Percentiles rank a stretch among this genome's conserved stretches.
These are phyloP conservation scores for Phytopythium montanum DNA, from an alignment of 352 stramenopile species.

Conservation along the genomic window DNA sequence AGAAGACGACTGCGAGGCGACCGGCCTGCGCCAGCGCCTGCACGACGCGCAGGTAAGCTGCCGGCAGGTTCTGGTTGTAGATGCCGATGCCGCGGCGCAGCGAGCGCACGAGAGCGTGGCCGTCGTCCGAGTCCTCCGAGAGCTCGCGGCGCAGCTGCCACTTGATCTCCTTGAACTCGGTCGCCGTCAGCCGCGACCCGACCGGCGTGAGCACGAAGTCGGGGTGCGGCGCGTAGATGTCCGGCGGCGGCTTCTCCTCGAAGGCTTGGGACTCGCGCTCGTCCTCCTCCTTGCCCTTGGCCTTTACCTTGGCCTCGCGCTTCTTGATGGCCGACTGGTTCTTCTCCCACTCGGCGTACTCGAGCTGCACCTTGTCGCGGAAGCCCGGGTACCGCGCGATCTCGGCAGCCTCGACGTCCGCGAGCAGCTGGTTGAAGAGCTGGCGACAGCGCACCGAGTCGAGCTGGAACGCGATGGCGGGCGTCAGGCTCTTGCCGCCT, in stretches of 20 bases:
- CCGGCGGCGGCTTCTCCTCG: conserved; percentile 77
- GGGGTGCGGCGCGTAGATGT: conserved; percentile 97
- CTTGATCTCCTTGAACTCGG: conserved; percentile 89
- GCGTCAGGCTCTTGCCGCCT: conserved; percentile 51
- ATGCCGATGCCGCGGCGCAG: conserved; percentile 97
- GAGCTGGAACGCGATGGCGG: conserved; percentile 87
- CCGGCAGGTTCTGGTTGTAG: conserved; percentile 98
- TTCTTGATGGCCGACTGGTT: conserved; percentile 90
- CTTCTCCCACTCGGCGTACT: conserved; percentile 86
- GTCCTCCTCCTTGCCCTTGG: conserved; percentile 89
- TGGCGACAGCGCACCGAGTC: conserved; percentile 86
- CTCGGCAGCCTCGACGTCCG: conserved; percentile 72
- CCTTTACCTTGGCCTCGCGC: conserved; percentile 91
- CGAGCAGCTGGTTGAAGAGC: conserved; percentile 78
- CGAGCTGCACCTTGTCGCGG: conserved; percentile 93
- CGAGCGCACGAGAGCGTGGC: conserved; percentile 78
- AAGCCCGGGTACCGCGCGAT: conserved; percentile 80
- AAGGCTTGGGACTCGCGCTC: conserved; percentile 80
- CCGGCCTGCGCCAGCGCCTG: conserved; percentile 96
- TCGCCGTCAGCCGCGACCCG: conserved; percentile 92
- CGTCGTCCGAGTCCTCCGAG: conserved; percentile 79
- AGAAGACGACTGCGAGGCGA: conserved; percentile 97
- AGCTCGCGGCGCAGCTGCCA: conserved; percentile 82
- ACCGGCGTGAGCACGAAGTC: conserved; percentile 95
- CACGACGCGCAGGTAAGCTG: conserved; percentile 94